phyloP scores from a whole-genome alignment of 208 protist genomes.

The Leishmania gerbilli region DNA sequence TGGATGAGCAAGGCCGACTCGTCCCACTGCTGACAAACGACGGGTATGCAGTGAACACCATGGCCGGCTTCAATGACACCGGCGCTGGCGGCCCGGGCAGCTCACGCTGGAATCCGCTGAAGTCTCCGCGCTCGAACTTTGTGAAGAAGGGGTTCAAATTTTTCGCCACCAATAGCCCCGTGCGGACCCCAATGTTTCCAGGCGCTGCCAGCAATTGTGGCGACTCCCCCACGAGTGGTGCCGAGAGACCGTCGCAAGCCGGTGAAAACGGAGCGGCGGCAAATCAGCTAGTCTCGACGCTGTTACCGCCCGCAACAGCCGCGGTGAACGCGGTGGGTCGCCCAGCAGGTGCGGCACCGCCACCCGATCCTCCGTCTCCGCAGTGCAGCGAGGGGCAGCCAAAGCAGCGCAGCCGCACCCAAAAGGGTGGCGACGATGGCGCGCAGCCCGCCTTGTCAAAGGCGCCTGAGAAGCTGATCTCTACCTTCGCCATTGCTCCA shows the following conservation, averaged over 20 bases:
- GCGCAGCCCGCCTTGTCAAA: not conserved
- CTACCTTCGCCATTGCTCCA: not conserved
- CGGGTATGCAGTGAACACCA: not conserved
- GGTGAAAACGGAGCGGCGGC: not conserved
- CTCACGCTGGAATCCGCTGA: not conserved
- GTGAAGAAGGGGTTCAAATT: conserved; percentile 8
- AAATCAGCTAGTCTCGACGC: not conserved
- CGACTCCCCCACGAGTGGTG: not conserved
- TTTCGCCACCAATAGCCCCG: not conserved
- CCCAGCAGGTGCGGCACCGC: not conserved
- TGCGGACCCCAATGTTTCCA: not conserved
- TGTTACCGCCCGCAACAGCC: not conserved
- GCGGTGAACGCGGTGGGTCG: not conserved
- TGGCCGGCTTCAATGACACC: not conserved
- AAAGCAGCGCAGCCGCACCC: not conserved
- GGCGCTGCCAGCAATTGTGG: no score
- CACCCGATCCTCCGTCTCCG: not conserved
- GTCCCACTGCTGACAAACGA: conserved; percentile 10
- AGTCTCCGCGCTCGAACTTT: not conserved
- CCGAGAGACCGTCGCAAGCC: not conserved
- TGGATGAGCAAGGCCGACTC: conserved; percentile 29
- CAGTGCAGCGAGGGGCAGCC: not conserved
- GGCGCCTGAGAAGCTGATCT: not conserved
- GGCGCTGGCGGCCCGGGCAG: not conserved
- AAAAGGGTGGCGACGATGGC: not conserved